phyloP scores from a whole-genome alignment of 768 basidiomycete genomes.

The Tylopilus sp. region DNA sequence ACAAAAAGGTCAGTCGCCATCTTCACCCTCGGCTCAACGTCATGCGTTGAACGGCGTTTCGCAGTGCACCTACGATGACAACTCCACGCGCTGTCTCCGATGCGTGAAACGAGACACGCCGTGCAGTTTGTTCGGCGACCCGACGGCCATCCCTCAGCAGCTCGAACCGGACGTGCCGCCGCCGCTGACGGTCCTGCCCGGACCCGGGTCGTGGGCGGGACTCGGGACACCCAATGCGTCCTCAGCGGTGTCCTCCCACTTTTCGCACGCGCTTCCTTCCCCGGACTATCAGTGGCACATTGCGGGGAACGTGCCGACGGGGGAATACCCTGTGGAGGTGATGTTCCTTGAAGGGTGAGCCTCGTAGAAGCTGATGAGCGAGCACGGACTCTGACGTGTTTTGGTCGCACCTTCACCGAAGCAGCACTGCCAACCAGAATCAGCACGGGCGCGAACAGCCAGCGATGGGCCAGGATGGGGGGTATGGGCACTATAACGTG shows the following conservation, averaged over 20 bases:
- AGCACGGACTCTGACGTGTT: too few relatives aligned
- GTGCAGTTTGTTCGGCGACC: slow-evolving; percentile 21
- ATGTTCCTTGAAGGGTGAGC: slow-evolving; percentile 10
- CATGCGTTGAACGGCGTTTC: too few relatives aligned
- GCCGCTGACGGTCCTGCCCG: neutral
- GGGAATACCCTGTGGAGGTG: slow-evolving; percentile 5
- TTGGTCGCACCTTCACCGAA: too few relatives aligned
- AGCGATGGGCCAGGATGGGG: slow-evolving; percentile 1
- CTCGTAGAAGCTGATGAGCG: too few relatives aligned
- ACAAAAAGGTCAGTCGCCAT: slow-evolving; percentile 22
- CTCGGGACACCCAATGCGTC: slow-evolving; percentile 2
- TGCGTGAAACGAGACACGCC: slow-evolving; percentile 7
- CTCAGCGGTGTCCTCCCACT: slow-evolving; percentile 3
- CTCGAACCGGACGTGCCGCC: neutral
- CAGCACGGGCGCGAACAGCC: slow-evolving; percentile 13
- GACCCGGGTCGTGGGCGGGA: slow-evolving; percentile 5
- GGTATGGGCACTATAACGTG: slow-evolving; percentile 5
- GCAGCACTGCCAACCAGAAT: slow-evolving; percentile 4
- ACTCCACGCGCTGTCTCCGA: slow-evolving; percentile 13
- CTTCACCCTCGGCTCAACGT: too few relatives aligned
- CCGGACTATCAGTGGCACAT: neutral
- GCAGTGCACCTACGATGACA: slow-evolving; percentile 21
- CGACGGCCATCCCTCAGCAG: slow-evolving; percentile 2
- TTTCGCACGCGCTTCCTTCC: neutral
- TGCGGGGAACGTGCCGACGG: neutral